Conservation (phyloP, 2,329 filamentous ascomycete species). For the Clarireedia monteithiana region DNA sequence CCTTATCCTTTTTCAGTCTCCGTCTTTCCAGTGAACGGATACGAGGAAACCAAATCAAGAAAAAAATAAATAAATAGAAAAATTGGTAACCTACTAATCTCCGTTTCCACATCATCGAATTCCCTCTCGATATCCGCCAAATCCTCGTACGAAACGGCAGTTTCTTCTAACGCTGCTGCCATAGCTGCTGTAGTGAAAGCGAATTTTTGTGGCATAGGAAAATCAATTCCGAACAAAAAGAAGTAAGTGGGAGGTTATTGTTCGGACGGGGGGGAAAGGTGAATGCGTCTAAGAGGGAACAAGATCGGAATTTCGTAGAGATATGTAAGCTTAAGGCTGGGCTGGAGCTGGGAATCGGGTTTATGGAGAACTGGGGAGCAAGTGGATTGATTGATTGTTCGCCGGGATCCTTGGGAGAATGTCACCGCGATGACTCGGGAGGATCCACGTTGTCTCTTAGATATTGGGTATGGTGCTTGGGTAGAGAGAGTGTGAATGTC, state of each 20-base stretch:
- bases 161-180: slow-evolving; percentile 32
- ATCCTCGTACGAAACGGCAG: slow-evolving; percentile 60
- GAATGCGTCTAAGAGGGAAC: not conserved
- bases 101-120: slow-evolving; percentile 74
- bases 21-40: not conserved
- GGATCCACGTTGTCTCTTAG: no score
- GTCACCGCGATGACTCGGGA: no score
- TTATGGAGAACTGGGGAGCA: no score
- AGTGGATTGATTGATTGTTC: no score
- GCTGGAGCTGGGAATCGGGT: no score
- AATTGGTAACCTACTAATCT: slow-evolving; percentile 54
- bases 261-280: not conserved
- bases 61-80: slow-evolving; percentile 29
- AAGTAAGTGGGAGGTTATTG: no score
- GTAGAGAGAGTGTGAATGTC: no score
- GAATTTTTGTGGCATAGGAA: slow-evolving; percentile 23
- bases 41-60: not conserved
- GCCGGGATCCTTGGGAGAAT: no score
- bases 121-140: slow-evolving; percentile 74
- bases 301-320: not conserved
- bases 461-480: no score
- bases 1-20: not conserved
- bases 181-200: slow-evolving; percentile 26
- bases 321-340: no score
- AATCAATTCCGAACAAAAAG: not conserved